A percentile compares a stretch with the other conserved stretches of the same genome.
Evolutionary conservation across 2,329 filamentous ascomycete genomes (phyloP).

Genomic region (Pseudogymnoascus sp.): DNA sequence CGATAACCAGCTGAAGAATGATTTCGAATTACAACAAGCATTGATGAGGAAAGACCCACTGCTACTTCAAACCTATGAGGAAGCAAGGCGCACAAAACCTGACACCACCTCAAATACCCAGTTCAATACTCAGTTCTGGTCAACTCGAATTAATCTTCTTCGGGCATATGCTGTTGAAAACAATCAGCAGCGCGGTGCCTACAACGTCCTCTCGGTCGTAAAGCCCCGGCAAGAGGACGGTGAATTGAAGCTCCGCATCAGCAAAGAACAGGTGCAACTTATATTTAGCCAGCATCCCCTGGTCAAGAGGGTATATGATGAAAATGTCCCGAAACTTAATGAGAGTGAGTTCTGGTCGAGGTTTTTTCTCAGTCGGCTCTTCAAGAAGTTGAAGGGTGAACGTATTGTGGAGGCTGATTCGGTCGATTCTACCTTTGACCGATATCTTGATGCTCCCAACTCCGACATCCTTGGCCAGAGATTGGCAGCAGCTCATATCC

Average conservation of each 20-base stretch:
- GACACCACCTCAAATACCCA: conserved; percentile 71
- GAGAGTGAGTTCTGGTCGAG: conserved; percentile 85
- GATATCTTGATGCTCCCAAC: conserved; percentile 72
- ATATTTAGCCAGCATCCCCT: conserved; percentile 92
- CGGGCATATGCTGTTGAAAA: conserved; percentile 86
- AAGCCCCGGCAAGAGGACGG: conserved; percentile 72
- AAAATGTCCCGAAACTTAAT: conserved; percentile 75
- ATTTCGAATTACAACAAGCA: conserved; percentile 79
- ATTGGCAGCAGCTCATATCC: conserved; percentile 59
- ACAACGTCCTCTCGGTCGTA: conserved; percentile 87
- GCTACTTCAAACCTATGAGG: conserved; percentile 78
- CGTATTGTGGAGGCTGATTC: conserved; percentile 68
- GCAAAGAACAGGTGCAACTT: conserved; percentile 83
- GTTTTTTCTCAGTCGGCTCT: conserved; percentile 86
- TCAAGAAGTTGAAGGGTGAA: conserved; percentile 87
- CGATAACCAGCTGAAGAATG: conserved; percentile 66
- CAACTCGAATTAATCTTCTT: conserved; percentile 74
- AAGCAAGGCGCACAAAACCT: conserved; percentile 75
- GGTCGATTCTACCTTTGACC: conserved; percentile 73
- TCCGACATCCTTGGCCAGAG: conserved; percentile 44
- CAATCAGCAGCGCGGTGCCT: conserved; percentile 77
- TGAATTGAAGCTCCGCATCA: conserved; percentile 73
- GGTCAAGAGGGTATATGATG: conserved; percentile 84
- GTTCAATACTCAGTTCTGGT: conserved; percentile 94
- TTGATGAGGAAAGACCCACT: conserved; percentile 72